Evolutionary conservation across 2,329 filamentous ascomycete species (phyloP), one percentile per base, ranked within the genome.

Genomic region (Xylariaceae sp.): DNA sequence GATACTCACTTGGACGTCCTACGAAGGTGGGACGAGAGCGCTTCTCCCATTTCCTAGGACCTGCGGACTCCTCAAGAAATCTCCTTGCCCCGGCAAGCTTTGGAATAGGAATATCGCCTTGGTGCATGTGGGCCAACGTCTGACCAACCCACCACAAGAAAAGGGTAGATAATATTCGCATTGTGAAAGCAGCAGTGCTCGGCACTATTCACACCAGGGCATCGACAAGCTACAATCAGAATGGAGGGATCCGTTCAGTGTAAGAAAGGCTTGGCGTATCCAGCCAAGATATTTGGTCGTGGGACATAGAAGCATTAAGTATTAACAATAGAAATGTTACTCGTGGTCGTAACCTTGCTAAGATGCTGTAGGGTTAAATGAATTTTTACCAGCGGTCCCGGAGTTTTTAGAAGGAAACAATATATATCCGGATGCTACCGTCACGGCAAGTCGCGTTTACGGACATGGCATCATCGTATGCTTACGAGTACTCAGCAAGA

Each of bases 361-460:
- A 17, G 36, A 48, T 39, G 45, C 33, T 45, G 50, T 44, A 54
- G 42, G 56, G 56, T 45, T 57, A 52, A 56, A 59, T 56, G 51
- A 53, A 52, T 47, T 52, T 46, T 54, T 52, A 43, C 52, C 54
- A 60, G 56, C 56, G 58, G 54, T 51, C 50, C 56, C 47, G 42
- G 44, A n/a, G 53, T 49, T 40, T 45, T 51, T 51, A 53, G 51
- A 36, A 45, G 52, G 57, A 52, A 56, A 55, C 44, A 49, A 38
- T 54, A 63, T 62, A 64, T 63, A 63, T 47, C 60, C 62, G 62
- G 62, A 63, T 65, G 53, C 62, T 60, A 63, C 62, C 54, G 54
- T 56, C 45, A 44, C 53, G 51, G 57, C 58, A 59, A 52, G 54
- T 42, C 43, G 35, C 46, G 38, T 48, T 52, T 49, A 53, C 50